Evolutionary conservation across 768 basidiomycete genomes (phyloP), one percentile per base, ranked within the genome.

Genomic region (Scleroderma citrinum): DNA sequence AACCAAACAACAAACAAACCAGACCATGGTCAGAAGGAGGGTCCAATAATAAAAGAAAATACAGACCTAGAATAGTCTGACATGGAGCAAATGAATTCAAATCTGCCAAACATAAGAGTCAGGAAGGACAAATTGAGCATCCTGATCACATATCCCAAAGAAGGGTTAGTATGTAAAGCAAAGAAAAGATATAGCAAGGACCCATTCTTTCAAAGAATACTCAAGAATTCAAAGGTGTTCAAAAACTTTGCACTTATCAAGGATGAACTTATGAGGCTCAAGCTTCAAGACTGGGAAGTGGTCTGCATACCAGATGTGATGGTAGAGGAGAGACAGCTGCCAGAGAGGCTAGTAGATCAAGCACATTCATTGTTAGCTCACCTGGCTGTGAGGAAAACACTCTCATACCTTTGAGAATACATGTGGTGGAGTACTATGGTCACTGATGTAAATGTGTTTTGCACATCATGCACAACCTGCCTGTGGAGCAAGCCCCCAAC

Each of bases 371-470:
- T 35, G 34, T 17, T 17, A 14, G 34, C 34, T 3, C 12, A 14
- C 12, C 5, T 14, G 37, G 46, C 3, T 65, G 60, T 44, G 46
- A 64, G 1, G 41, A 51, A 17, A 57, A 63, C 17, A 48, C 57
- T 32, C 55, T 13, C n/a, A 5, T 17, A 35, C n/a, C 5, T 14
- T 6, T 12, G n/a, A 35, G 12, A 35, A 35, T 17, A 6, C 12
- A 13, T 64, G 0, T 66, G 59, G 53, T 62, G 60, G 65, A 66
- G 62, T 21, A 38, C 48, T 11, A 54, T 63, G 43, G 41, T 49
- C 1, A 29, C 14, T 0, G 52, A 65, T 20, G 46, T 56, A 6
- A 35, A 55, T 7, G 29, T 10, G 2, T 63, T 50, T 46, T 64
- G 63, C 24, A 44, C 56, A 2, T 41, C 62, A 1, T 67, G 60